A percentile compares a stretch with the other conserved stretches of the same genome.
phyloP scores from a whole-genome alignment of 148 eudicot species.

The Rhododendron ovatum region DNA sequence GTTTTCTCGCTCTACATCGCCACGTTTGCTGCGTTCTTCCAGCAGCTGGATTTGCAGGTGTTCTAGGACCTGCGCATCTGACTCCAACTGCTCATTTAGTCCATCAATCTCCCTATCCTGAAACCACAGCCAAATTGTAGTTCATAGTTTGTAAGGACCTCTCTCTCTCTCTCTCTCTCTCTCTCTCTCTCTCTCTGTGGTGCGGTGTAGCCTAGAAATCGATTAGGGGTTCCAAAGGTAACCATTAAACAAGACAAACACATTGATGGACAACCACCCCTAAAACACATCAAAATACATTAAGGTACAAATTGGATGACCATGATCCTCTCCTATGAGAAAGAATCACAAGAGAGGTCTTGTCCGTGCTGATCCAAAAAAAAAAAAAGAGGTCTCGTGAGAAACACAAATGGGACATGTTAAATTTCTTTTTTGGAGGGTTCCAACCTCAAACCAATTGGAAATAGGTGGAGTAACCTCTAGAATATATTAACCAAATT shows the following conservation, averaged over 20 bases:
- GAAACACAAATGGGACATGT: background rate
- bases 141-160: background rate
- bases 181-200: background rate
- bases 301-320: background rate
- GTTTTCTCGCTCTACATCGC: constrained; percentile 76
- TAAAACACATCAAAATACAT: background rate
- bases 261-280: background rate
- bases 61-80: constrained; percentile 72
- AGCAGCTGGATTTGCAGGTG: constrained; percentile 85
- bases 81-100: constrained; percentile 75
- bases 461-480: no score
- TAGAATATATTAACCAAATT: no score
- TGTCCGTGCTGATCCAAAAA: background rate
- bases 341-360: background rate
- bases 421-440: no score
- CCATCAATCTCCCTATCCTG: constrained; percentile 98
- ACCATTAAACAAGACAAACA: background rate
- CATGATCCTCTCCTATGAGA: background rate
- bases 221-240: background rate
- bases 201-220: background rate
- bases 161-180: background rate
- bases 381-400: background rate
- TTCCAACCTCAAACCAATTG: no score
- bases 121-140: background rate
- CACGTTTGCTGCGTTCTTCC: constrained; percentile 86